Evolutionary conservation across 371 early-diverging fungal species (phyloP).

Genomic region (Saksenaea vasiformis): DNA sequence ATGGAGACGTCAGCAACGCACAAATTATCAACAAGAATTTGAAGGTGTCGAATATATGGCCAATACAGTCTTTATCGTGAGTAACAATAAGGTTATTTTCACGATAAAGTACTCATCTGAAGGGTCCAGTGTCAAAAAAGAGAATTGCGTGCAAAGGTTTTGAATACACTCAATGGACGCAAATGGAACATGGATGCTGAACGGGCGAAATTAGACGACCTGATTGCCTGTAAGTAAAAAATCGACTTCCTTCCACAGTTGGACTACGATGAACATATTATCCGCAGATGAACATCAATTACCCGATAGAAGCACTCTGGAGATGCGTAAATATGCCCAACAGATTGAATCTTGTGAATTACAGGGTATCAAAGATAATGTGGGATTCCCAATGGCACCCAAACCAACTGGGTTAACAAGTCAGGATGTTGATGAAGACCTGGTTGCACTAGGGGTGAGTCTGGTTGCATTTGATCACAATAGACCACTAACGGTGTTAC

Average conservation of each 20-base stretch:
- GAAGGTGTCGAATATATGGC: constrained; percentile 29
- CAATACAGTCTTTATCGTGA: background rate
- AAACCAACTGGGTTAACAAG: constrained; percentile 21
- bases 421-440: constrained; percentile 39
- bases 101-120: background rate
- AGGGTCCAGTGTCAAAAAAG: background rate
- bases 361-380: constrained; percentile 23
- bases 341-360: constrained; percentile 36
- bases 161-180: background rate
- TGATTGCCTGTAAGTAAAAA: background rate
- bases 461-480: background rate
- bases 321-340: background rate
- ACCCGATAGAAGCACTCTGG: background rate
- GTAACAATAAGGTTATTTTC: background rate
- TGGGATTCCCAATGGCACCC: constrained; percentile 40
- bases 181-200: background rate
- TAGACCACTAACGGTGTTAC: background rate
- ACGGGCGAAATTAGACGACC: background rate
- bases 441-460: constrained; percentile 48
- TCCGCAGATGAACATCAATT: background rate
- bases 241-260: background rate
- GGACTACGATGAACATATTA: background rate
- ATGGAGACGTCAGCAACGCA: constrained; percentile 23
- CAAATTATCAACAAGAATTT: constrained; percentile 21
- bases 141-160: background rate